Evolutionary conservation across 208 protist species (phyloP).

Genomic region (Wallacemonas sp.): DNA sequence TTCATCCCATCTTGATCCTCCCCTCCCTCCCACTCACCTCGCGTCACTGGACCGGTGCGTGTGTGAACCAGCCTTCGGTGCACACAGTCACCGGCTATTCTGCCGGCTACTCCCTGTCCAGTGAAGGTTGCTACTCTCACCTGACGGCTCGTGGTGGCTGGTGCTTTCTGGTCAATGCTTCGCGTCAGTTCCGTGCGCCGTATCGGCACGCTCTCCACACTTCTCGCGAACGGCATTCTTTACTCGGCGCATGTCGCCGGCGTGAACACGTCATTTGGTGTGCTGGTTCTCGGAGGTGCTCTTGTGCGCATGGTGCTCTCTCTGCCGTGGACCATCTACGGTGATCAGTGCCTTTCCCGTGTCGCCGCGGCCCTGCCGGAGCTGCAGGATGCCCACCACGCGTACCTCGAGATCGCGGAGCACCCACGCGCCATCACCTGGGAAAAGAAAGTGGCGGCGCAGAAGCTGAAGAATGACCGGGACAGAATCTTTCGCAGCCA

Average conservation of each 20-base stretch:
- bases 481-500: conserved; percentile 70
- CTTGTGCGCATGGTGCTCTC: conserved; percentile 39
- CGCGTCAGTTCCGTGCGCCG: conserved; percentile 23
- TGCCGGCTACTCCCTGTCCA: no score
- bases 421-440: conserved; percentile 78
- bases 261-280: conserved; percentile 43
- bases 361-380: conserved; percentile 63
- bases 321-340: conserved; percentile 71
- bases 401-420: conserved; percentile 56
- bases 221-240: conserved; percentile 51
- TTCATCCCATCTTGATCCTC: background rate
- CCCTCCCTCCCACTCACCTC: background rate
- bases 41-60: no score
- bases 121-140: no score
- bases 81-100: no score
- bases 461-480: conserved; percentile 86
- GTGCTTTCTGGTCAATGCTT: conserved; percentile 22
- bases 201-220: conserved; percentile 56
- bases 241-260: conserved; percentile 31
- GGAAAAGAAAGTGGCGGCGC: conserved; percentile 78
- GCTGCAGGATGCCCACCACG: conserved; percentile 59
- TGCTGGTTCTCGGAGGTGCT: conserved; percentile 48
- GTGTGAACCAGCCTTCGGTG: no score
- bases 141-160: no score
- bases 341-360: conserved; percentile 70